Evolutionary conservation across 257 asterid species (phyloP), one percentile per base, ranked within the genome.

Genomic region (Gentiana macrophylla): DNA sequence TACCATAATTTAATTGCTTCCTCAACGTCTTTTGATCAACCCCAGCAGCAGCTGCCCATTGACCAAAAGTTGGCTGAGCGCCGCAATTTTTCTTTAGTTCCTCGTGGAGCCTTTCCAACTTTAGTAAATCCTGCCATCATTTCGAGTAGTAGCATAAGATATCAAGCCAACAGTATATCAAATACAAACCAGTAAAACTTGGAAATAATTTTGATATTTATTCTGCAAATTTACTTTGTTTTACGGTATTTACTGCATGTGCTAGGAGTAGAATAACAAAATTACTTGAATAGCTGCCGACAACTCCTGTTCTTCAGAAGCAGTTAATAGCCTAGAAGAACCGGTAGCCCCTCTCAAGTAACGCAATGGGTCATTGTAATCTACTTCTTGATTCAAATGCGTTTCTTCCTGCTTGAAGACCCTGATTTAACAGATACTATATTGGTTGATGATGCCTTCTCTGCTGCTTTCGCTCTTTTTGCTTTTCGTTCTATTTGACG

Each of bases 11-110:
- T 64, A 91, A 60, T 32, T 85, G 89, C 77, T 78, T 60, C 75
- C 94, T 79, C 77, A 91, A 77, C 57, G 96, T 87, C 65, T 70
- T 80, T 68, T 73, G 86, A 63, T 91, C 96, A 64, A 81, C 69
- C 52, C 94, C 90, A 50, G 96, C 98, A 49, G 95, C 96, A 62
- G 80, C 84, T 65, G 96, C 95, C 96, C 98, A 87, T 58, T 91
- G 96, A 54, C 80, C 50, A 70, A 76, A 61, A 37, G 93, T 72
- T 43, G 96, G 94, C 74, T 72, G 70, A 61, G 65, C 64, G 41
- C 94, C 95, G 53, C 53, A 83, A 47, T 95, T 86, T n/a, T 77
- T 55, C 12, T 47, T 62, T 55, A 87, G 90, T 72, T 91, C 95
- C 69, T 57, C 78, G 34, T 83, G 74, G 50, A 87, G 86, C 66